Evolutionary conservation across 164 flowering plant genomes (phyloP).

Genomic region (Pachysandra terminalis): DNA sequence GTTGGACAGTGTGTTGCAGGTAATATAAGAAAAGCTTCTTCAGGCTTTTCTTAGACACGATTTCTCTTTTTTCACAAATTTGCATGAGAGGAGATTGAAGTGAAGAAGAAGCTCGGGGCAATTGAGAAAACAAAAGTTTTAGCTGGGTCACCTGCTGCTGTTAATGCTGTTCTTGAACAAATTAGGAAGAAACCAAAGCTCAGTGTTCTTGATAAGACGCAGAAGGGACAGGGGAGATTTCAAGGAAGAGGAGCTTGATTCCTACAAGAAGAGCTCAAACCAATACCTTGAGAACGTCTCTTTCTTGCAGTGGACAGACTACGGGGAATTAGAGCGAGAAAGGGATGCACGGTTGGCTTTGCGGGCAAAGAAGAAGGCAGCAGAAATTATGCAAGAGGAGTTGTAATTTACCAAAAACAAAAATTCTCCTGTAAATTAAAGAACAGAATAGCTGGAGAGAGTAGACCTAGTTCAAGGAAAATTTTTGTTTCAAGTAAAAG

Average conservation of each 20-base stretch:
- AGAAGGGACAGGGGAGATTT: conserved; percentile 79
- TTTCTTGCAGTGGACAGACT: conserved; percentile 65
- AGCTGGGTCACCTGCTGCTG: conserved; percentile 44
- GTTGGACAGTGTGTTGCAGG: no score
- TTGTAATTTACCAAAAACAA: no score
- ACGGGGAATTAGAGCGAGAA: conserved; percentile 67
- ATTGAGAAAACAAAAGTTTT: conserved; percentile 40
- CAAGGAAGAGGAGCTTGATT: conserved; percentile 72
- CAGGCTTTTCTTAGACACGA: no score
- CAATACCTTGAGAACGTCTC: conserved; percentile 61
- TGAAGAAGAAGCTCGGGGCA: conserved; percentile 57
- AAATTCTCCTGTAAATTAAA: no score
- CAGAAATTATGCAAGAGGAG: conserved; percentile 54
- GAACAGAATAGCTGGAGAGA: no score
- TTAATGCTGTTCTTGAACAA: no score
- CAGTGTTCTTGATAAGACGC: conserved; percentile 74
- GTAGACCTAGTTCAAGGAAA: no score
- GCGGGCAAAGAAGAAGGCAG: conserved; percentile 53
- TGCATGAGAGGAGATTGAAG: conserved; percentile 63
- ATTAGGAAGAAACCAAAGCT: conserved; percentile 71
- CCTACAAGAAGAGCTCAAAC: conserved; percentile 74
- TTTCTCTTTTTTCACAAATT: no score
- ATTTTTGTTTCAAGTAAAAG: no score
- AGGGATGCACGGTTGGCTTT: conserved; percentile 67
- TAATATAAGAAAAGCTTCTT: no score